Conservation (phyloP, 148 eudicot species). For the Silene uniflora region DNA sequence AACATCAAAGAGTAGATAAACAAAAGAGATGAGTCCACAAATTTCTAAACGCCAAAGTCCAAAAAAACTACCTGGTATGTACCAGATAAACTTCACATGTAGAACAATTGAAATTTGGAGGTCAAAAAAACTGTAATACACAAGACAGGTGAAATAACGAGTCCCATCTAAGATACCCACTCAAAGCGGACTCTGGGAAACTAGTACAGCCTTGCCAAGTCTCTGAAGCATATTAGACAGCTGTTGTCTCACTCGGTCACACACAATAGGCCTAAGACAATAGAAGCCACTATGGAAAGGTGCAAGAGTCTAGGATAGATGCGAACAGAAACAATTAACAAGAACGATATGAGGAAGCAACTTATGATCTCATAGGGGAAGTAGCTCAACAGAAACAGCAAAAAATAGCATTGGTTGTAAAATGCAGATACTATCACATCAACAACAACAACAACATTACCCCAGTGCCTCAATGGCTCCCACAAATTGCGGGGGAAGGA, state of each 20-base stretch:
- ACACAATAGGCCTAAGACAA: background rate
- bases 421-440: background rate
- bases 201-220: background rate
- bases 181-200: background rate
- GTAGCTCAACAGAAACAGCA: background rate
- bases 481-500: too few species aligned
- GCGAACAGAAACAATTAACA: too few species aligned
- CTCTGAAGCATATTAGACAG: background rate
- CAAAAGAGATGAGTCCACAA: background rate
- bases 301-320: background rate
- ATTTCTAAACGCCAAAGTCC: background rate
- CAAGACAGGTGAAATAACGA: background rate
- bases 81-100: background rate
- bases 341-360: too few species aligned
- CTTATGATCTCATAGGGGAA: too few species aligned
- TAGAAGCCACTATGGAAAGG: background rate
- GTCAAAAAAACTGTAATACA: background rate
- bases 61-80: background rate
- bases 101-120: background rate
- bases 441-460: too few species aligned
- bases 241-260: background rate
- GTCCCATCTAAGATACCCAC: background rate
- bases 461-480: too few species aligned
- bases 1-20: constrained; percentile 1
- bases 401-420: background rate